Conservation (phyloP, 306 rosid species). For the Casuarina glauca region DNA sequence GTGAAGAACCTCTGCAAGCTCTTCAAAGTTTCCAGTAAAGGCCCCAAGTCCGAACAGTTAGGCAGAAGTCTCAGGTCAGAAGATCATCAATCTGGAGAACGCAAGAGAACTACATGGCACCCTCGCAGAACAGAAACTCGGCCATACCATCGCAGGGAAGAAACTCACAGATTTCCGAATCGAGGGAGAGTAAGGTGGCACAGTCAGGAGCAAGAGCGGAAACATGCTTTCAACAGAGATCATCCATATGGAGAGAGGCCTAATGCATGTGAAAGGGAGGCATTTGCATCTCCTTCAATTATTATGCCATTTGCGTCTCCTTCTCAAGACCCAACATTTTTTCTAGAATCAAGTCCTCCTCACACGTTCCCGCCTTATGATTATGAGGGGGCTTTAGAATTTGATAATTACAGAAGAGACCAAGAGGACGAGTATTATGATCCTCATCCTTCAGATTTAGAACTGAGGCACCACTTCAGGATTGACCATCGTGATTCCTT, state of each 20-base stretch:
- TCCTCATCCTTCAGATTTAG: conserved; percentile 3
- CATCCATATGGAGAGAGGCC: not conserved
- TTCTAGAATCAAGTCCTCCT: not conserved
- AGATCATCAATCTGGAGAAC: not conserved
- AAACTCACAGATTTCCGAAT: not conserved
- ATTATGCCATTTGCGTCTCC: not conserved
- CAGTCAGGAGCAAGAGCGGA: not conserved
- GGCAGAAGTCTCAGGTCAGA: conserved; percentile 5
- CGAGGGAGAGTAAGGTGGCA: not conserved
- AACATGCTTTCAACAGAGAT: not conserved
- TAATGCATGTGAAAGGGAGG: not conserved
- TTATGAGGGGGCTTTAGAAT: not conserved
- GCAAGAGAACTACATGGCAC: not conserved
- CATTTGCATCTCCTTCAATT: not conserved
- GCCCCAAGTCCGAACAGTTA: not conserved
- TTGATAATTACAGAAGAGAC: not conserved
- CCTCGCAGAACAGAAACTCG: not conserved
- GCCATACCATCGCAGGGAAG: not conserved
- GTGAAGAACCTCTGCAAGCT: conserved; percentile 18
- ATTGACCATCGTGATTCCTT: conserved; percentile 3
- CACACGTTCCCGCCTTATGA: not conserved
- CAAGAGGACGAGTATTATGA: not conserved
- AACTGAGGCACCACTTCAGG: not conserved
- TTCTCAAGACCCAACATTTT: not conserved
- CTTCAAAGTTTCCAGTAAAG: conserved; percentile 1